Conservation (phyloP, 148 eudicot genomes). For the Euryodendron excelsum region DNA sequence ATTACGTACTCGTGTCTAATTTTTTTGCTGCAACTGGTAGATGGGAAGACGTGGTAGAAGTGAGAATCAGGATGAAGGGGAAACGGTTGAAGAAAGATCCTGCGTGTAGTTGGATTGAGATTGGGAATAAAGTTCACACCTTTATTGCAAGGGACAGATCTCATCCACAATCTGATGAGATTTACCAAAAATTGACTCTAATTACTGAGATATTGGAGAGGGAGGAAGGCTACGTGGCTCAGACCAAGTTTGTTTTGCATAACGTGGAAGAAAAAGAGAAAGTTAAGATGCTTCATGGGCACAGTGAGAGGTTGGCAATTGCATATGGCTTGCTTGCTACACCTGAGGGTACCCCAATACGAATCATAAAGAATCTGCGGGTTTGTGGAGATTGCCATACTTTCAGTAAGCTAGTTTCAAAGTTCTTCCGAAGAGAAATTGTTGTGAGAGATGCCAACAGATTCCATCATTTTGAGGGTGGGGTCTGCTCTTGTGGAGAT, state of each 20-base stretch:
- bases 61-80: constrained; percentile 62
- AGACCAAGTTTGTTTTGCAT: constrained; percentile 64
- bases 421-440: constrained; percentile 49
- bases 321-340: constrained; percentile 67
- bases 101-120: constrained; percentile 91
- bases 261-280: constrained; percentile 74
- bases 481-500: constrained; percentile 82
- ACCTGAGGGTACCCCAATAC: constrained; percentile 47
- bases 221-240: constrained; percentile 63
- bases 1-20: constrained; percentile 76
- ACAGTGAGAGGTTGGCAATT: constrained; percentile 86
- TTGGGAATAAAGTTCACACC: constrained; percentile 60
- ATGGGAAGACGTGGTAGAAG: constrained; percentile 69
- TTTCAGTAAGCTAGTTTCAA: constrained; percentile 65
- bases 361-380: constrained; percentile 79
- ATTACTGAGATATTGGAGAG: constrained; percentile 47
- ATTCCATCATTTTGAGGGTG: constrained; percentile 76
- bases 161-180: constrained; percentile 57
- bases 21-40: constrained; percentile 57
- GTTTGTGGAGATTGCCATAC: constrained; percentile 89
- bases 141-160: constrained; percentile 70
- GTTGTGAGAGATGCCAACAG: constrained; percentile 81
- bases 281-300: constrained; percentile 59
- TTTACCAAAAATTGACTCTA: constrained; percentile 47
- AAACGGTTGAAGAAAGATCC: constrained; percentile 82